Evolutionary conservation across 2,329 filamentous ascomycete genomes (phyloP), one percentile per base, ranked within the genome.

Genomic region (Alternaria metachromatica): DNA sequence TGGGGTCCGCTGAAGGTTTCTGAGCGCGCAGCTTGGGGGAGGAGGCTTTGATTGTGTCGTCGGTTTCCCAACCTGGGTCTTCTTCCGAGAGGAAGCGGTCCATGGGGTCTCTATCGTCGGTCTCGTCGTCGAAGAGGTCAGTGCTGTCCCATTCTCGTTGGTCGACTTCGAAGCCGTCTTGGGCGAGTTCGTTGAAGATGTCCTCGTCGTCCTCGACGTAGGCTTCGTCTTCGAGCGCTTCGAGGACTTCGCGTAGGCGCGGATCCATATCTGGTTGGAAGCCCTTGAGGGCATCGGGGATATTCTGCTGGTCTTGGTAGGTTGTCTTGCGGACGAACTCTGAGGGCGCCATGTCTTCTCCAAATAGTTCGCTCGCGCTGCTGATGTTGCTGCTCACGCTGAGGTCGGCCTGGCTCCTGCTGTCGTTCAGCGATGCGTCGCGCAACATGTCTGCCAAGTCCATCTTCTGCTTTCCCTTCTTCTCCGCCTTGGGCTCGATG

Each of bases 221-320:
- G 3, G 92, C 95, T 23, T 99, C 96, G 75, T 99, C 96, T 53
- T 99, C 96, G 28, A 99, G 83, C 11, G 96, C 96, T 81, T 97
- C 94, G 23, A 99, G 82, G 6, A 94, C 94, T 80, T 99, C 96
- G 49, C 96, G 88, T 70, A 99, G 80, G 43, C 95, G 87, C 3
- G 94, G 94, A 75, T 99, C 96, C 96, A 99, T 98, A 76, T 98
- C 94, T 7, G 96, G 96, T 80, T 99, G 92, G 80, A 99, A 97
- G 0, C 96, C 96, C 3, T 92, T 91, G 74, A 99, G 92, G 8
- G 89, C 90, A 81, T 99, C 96, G 1, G 96, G 96, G 1, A 98
- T 84, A 73, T 97, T 88, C 80, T 99, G 96, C 82, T 97, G 94
- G 58, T 94, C 91, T 80, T 98, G 93, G 78, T 98, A 98, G 49